These are phyloP conservation scores for Diaporthe ilicicola DNA, from an alignment of 2,329 filamentous ascomycete species.

Conservation along the genomic window DNA sequence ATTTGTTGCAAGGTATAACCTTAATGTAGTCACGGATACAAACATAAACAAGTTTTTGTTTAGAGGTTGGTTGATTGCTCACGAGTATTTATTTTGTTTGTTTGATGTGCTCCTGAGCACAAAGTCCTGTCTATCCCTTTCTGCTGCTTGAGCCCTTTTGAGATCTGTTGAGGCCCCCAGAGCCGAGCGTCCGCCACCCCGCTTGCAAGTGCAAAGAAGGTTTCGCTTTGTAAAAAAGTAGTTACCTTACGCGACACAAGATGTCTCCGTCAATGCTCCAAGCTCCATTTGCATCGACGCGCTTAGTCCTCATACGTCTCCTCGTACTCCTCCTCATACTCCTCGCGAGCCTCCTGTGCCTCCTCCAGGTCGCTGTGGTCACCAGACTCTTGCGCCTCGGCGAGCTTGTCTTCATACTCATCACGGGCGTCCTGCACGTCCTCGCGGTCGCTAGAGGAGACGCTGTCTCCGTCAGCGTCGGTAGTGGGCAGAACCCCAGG, in stretches of 20 bases:
- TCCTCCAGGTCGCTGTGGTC: conserved; percentile 62
- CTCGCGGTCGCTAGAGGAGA: conserved; percentile 53
- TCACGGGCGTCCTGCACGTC: conserved; percentile 52
- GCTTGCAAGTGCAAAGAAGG: neutral
- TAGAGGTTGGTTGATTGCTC: neutral
- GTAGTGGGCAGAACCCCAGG: conserved; percentile 48
- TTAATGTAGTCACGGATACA: neutral
- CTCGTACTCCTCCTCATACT: conserved; percentile 60
- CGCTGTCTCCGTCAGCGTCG: conserved; percentile 51
- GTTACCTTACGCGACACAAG: neutral
- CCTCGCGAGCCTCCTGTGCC: conserved; percentile 60
- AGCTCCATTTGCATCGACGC: neutral
- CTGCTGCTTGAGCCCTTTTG: neutral
- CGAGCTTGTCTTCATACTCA: conserved; percentile 54
- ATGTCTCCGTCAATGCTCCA: neutral
- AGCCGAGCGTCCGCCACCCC: neutral
- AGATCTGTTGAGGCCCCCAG: neutral
- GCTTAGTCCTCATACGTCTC: conserved; percentile 47
- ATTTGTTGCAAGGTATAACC: neutral
- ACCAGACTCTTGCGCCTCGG: conserved; percentile 49
- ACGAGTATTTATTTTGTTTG: neutral
- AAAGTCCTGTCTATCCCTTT: conserved; percentile 11
- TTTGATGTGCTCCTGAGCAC: neutral
- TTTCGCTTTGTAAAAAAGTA: neutral
- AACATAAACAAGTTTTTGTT: neutral